phyloP scores from a whole-genome alignment of 1,139 yeast genomes.

The Blastobotrys aristatus region DNA sequence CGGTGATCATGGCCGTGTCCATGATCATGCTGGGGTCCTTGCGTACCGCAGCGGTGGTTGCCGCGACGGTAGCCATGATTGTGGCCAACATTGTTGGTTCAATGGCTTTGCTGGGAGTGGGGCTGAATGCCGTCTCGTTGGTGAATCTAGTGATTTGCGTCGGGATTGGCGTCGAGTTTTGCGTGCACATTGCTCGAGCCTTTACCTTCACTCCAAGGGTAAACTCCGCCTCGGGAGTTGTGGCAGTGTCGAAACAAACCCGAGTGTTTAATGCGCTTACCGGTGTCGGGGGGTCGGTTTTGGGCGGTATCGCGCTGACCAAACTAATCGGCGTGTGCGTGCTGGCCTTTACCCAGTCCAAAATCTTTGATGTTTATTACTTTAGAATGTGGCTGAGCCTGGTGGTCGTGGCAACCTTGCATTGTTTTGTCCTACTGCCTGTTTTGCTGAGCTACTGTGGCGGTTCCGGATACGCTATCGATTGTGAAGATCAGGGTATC shows the following conservation, averaged over 20 bases:
- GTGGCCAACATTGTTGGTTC: slow-evolving; percentile 72
- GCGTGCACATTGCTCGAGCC: slow-evolving; percentile 80
- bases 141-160: slow-evolving; percentile 86
- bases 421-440: slow-evolving; percentile 75
- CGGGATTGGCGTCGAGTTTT: slow-evolving; percentile 90
- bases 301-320: slow-evolving; percentile 86
- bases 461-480: slow-evolving; percentile 45
- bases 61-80: slow-evolving; percentile 57
- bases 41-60: slow-evolving; percentile 52
- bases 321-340: slow-evolving; percentile 84
- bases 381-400: slow-evolving; percentile 94
- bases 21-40: slow-evolving; percentile 62
- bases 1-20: slow-evolving; percentile 51
- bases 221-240: slow-evolving; percentile 13
- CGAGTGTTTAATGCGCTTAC: slow-evolving; percentile 59
- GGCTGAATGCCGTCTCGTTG: slow-evolving; percentile 82
- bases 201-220: slow-evolving; percentile 45
- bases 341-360: slow-evolving; percentile 77
- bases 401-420: slow-evolving; percentile 69
- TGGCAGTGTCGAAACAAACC: slow-evolving; percentile 28
- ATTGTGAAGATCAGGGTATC: slow-evolving; percentile 32
- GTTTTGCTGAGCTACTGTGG: slow-evolving; percentile 63
- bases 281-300: slow-evolving; percentile 79
- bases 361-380: slow-evolving; percentile 85
- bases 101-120: slow-evolving; percentile 68